These are phyloP conservation scores for Protomyces gravidus DNA, from an alignment of 1,139 yeast species.

Conservation along the genomic window DNA sequence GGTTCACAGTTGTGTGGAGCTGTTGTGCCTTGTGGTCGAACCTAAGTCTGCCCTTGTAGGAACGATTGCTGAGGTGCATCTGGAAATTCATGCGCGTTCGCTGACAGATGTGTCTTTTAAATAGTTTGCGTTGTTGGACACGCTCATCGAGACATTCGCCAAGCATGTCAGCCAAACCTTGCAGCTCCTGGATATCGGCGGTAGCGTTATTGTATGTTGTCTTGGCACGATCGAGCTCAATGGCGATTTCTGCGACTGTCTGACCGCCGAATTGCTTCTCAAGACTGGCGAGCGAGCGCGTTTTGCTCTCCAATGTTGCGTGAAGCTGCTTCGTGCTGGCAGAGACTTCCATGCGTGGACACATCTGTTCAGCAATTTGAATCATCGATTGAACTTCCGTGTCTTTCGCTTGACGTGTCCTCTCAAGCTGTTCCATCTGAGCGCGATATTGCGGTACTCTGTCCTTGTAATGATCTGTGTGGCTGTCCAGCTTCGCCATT, in stretches of 20 bases:
- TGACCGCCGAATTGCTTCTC: slow-evolving; percentile 23
- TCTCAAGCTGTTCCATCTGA: background rate
- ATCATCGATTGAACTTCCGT: background rate
- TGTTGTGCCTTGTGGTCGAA: slow-evolving; percentile 50
- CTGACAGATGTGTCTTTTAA: slow-evolving; percentile 33
- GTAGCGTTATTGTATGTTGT: slow-evolving; percentile 29
- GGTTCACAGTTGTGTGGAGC: slow-evolving; percentile 15
- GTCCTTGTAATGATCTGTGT: slow-evolving; percentile 4
- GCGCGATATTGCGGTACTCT: slow-evolving; percentile 2
- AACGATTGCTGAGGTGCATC: slow-evolving; percentile 47
- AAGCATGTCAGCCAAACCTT: slow-evolving; percentile 27
- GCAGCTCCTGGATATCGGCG: slow-evolving; percentile 26
- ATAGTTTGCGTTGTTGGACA: slow-evolving; percentile 29
- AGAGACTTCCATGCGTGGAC: slow-evolving; percentile 27
- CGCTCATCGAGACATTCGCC: slow-evolving; percentile 34
- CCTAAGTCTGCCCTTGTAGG: slow-evolving; percentile 65
- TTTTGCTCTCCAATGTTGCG: slow-evolving; percentile 13
- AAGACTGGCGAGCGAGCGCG: slow-evolving; percentile 10
- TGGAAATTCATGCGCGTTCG: slow-evolving; percentile 37
- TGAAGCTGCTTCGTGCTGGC: slow-evolving; percentile 15
- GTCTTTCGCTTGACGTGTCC: background rate
- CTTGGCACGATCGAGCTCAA: slow-evolving; percentile 17
- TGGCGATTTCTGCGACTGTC: slow-evolving; percentile 30
- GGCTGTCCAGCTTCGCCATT: slow-evolving; percentile 29
- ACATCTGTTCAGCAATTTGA: slow-evolving; percentile 14